phyloP scores from a whole-genome alignment of 495 filamentous ascomycete genomes.

The Aspergillus diversus region DNA sequence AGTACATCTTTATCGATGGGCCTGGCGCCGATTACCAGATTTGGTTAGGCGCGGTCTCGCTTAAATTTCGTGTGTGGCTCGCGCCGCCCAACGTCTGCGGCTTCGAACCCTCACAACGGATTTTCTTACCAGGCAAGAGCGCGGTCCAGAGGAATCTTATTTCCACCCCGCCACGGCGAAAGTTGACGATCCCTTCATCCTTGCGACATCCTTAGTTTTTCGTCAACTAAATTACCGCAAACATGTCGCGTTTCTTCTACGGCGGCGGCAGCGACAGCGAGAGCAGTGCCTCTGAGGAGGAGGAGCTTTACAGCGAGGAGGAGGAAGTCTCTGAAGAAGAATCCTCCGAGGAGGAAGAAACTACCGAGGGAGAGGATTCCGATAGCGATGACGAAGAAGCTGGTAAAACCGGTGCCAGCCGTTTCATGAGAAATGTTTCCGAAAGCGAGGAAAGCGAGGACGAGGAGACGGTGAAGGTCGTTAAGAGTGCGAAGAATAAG shows the following conservation, averaged over 20 bases:
- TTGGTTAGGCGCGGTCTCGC: constrained; percentile 51
- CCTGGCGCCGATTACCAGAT: constrained; percentile 31
- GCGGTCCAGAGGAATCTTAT: constrained; percentile 16
- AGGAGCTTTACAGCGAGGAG: constrained; percentile 82
- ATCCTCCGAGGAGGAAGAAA: constrained; percentile 71
- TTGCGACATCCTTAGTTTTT: constrained; percentile 28
- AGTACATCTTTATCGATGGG: neutral
- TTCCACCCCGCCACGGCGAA: constrained; percentile 14
- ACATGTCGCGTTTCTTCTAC: constrained; percentile 92
- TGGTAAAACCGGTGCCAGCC: constrained; percentile 70
- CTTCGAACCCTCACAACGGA: constrained; percentile 42
- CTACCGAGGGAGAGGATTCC: constrained; percentile 55
- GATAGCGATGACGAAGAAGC: constrained; percentile 50
- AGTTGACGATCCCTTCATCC: constrained; percentile 14
- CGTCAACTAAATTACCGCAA: constrained; percentile 33
- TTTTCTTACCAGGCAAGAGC: constrained; percentile 30
- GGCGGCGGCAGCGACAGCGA: constrained; percentile 87
- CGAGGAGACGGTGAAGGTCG: constrained; percentile 77
- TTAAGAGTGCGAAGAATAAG: constrained; percentile 98
- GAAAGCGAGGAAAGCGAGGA: constrained; percentile 85
- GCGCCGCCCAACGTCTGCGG: constrained; percentile 39
- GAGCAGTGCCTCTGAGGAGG: constrained; percentile 76
- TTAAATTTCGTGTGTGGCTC: constrained; percentile 59
- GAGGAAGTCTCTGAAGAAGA: constrained; percentile 71
- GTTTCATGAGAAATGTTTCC: constrained; percentile 78